Evolutionary conservation across 2,329 filamentous ascomycete species (phyloP).

Genomic region (Chrysoporthe deuterocubensis): DNA sequence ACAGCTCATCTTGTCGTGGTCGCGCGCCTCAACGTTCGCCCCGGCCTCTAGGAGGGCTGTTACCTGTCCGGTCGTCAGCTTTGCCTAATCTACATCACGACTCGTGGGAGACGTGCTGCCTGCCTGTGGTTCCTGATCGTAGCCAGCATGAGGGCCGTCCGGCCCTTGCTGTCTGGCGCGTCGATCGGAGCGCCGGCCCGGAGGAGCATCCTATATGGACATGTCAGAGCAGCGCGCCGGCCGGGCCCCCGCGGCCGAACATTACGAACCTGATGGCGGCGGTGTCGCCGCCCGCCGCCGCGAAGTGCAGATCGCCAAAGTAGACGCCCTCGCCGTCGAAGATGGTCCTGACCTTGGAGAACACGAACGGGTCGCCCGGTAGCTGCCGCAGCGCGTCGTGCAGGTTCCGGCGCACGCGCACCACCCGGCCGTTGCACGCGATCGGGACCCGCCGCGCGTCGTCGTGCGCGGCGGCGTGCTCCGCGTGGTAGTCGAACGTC

Average conservation of each 20-base stretch:
- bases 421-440: background rate
- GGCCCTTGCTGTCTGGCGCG: background rate
- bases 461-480: background rate
- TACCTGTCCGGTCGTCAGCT: background rate
- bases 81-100: background rate
- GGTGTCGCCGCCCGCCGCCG: background rate
- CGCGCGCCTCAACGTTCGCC: background rate
- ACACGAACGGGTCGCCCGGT: background rate
- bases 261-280: background rate
- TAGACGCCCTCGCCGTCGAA: background rate
- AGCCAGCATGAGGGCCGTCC: background rate
- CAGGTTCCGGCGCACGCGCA: background rate
- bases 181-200: background rate
- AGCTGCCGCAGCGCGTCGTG: background rate
- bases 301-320: background rate
- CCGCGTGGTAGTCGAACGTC: background rate
- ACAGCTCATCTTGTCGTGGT: background rate
- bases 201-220: background rate
- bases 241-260: too few relatives aligned
- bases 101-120: background rate
- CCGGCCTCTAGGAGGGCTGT: background rate
- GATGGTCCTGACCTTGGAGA: conserved; percentile 2
- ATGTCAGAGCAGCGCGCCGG: background rate
- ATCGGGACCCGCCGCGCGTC: background rate
- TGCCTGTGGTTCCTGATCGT: background rate